Base-by-base conservation (phyloP, 805 yeast genomes). In the Torulaspora microellipsoides region DNA sequence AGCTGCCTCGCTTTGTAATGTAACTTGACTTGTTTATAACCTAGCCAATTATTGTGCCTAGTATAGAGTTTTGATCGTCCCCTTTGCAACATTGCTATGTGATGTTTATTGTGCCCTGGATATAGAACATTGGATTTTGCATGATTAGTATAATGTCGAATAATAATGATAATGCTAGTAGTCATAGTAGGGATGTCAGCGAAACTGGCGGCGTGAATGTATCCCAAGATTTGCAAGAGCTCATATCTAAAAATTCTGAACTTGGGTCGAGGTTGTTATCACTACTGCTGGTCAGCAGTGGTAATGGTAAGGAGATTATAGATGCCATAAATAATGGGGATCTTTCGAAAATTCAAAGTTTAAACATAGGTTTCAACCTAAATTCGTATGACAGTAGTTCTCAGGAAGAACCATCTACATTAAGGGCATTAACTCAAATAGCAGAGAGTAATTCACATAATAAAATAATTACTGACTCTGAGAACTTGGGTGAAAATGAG, bases 201-300 rank as follows among this genome's bases (percentile, higher is more conserved):
- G 8, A 20, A 8, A 20, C 8, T 20, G 25, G 5, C 20, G 38
- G 34, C 12, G 34, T 47, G 31, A 47, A 39, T 27, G 35, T 47
- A 9, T 43, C 50, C 15, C 45, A 47, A 35, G 46, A 43, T 31
- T 40, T 43, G 32, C 61, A 58, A 34, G 45, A 53, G 20, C 47
- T 59, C 31, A 55, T 60, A 17, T 49, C 55, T 8, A 55, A 51
- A 25, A 51, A 60, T 38, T 54, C 62, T 25, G 63, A 59, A 46
- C 44, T 60, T 43, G 65, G 64, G 14, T 56, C 65, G 27, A 47
- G 58, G 28, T 43, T 60, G 25, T 38, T 60, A 29, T 60, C 65
- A 15, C 48, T 60, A 41, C 47, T 60, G 46, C 55, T 60, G 51
- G 58, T 59, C 32, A 58, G 54, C 49, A 56, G 54, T 42, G 58